Conservation (phyloP, 2,329 filamentous ascomycete species). For the Cercospora sesami region DNA sequence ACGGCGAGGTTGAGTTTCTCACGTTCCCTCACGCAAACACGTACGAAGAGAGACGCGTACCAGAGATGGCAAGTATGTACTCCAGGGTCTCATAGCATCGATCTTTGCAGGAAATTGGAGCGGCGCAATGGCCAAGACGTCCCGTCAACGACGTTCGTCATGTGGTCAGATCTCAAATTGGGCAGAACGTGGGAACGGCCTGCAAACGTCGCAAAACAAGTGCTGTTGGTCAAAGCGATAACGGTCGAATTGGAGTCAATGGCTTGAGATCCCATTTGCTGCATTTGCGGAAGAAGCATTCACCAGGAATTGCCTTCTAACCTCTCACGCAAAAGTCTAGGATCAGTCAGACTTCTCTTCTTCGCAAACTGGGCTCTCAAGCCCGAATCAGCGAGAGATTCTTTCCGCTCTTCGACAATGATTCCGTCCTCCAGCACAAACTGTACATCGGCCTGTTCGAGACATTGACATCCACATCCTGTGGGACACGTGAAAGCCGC, state of each 20-base stretch:
- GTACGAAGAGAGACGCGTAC: background rate
- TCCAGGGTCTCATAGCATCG: background rate
- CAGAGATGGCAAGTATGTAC: background rate
- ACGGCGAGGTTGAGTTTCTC: background rate
- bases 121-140: background rate
- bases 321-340: conserved; percentile 28
- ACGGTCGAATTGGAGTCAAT: background rate
- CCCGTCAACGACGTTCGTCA: background rate
- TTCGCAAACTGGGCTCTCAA: conserved; percentile 17
- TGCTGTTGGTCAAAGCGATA: background rate
- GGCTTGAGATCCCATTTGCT: background rate
- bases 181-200: background rate
- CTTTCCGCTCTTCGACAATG: background rate
- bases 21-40: background rate
- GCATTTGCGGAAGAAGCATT: background rate
- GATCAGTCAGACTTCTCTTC: conserved; percentile 34
- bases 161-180: background rate
- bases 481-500: conserved; percentile 33
- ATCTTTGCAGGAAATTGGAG: background rate
- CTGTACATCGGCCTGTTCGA: conserved; percentile 16
- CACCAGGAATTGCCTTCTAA: conserved; percentile 26
- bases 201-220: background rate
- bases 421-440: conserved; percentile 15
- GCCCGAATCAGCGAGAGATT: background rate
- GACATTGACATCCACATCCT: conserved; percentile 38